A percentile compares a stretch with the other conserved stretches of the same genome.
These are phyloP conservation scores for Acanthamoeba triangularis DNA, from an alignment of 208 protist species.

Conservation along the genomic window DNA sequence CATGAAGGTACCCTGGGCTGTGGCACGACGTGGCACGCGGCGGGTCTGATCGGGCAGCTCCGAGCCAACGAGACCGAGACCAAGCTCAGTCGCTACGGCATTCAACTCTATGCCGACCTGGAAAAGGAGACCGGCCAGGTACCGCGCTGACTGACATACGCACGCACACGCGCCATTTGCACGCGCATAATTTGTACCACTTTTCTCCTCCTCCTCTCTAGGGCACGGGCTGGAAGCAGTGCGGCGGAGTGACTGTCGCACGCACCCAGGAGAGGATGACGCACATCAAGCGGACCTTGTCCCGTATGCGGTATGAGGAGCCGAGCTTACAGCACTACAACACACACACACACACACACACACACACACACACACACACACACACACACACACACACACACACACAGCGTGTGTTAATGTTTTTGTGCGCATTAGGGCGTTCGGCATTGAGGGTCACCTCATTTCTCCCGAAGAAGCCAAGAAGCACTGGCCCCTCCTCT, in stretches of 20 bases:
- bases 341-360: no score
- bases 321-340: not conserved
- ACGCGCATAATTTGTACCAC: no score
- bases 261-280: not conserved
- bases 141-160: not conserved
- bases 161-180: no score
- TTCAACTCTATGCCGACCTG: not conserved
- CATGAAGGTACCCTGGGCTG: not conserved
- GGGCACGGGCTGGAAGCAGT: slow-evolving; percentile 6
- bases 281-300: not conserved
- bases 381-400: not conserved
- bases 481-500: not conserved
- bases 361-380: not conserved
- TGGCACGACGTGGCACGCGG: slow-evolving; percentile 31
- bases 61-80: slow-evolving; percentile 7
- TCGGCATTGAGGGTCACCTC: slow-evolving; percentile 26
- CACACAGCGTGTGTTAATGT: not conserved
- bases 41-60: not conserved
- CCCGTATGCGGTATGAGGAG: not conserved
- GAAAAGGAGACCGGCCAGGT: slow-evolving; percentile 35
- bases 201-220: no score
- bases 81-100: not conserved
- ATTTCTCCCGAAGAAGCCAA: not conserved
- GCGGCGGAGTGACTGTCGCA: not conserved
- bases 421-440: not conserved